Conservation (phyloP, 2,329 filamentous ascomycete species). For the Diaporthe sp. region DNA sequence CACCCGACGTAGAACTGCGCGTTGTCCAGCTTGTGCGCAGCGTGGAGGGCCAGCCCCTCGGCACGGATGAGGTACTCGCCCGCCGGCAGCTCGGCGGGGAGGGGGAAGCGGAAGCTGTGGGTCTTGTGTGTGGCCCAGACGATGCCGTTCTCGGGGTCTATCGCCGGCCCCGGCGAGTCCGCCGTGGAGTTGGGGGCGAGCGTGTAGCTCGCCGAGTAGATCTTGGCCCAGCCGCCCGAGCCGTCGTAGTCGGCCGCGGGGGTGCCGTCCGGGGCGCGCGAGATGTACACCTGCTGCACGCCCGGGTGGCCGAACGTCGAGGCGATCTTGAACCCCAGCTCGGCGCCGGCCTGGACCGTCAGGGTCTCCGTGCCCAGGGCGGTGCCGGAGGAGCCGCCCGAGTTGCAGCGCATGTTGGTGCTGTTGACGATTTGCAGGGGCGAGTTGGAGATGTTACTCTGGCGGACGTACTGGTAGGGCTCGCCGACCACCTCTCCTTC, state of each 20-base stretch:
- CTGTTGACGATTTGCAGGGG: slow-evolving; percentile 7
- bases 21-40: slow-evolving; percentile 9
- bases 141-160: not conserved
- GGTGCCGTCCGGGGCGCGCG: not conserved
- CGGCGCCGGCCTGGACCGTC: not conserved
- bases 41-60: not conserved
- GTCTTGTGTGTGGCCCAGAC: not conserved
- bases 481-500: slow-evolving; percentile 6
- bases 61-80: not conserved
- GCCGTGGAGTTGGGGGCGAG: not conserved
- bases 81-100: not conserved
- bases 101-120: slow-evolving; percentile 14
- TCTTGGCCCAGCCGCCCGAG: not conserved
- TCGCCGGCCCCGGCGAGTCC: not conserved
- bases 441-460: not conserved
- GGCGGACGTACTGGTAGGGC: not conserved
- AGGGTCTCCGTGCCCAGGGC: slow-evolving; percentile 4
- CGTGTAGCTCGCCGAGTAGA: slow-evolving; percentile 3
- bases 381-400: not conserved
- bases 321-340: slow-evolving; percentile 15
- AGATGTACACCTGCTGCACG: slow-evolving; percentile 6
- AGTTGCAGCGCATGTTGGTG: slow-evolving; percentile 15
- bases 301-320: slow-evolving; percentile 7
- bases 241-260: not conserved
- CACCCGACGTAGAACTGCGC: slow-evolving; percentile 7